Conservation (phyloP, 2,329 filamentous ascomycete species). For the Talaromyces sp. region DNA sequence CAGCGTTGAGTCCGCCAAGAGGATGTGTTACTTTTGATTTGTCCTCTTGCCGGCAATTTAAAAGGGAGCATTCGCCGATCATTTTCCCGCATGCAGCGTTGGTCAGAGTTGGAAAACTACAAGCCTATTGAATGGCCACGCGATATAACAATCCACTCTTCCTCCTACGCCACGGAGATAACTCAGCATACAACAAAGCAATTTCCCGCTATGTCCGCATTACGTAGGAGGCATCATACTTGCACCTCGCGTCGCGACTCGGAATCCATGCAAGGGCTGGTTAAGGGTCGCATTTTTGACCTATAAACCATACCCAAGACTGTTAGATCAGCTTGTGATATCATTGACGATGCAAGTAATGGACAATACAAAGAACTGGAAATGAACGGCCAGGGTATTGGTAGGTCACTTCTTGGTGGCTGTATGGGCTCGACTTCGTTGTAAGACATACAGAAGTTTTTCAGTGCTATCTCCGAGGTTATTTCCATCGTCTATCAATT, state of each 20-base stretch:
- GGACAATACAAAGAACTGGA: not conserved
- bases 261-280: not conserved
- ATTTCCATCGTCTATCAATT: not conserved
- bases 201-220: not conserved
- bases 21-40: not conserved
- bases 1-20: too few species aligned
- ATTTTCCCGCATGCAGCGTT: not conserved
- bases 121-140: not conserved
- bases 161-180: not conserved
- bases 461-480: not conserved
- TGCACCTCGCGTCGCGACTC: not conserved
- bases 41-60: too few species aligned
- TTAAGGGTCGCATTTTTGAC: not conserved
- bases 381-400: not conserved
- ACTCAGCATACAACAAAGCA: not conserved
- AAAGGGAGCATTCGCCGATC: not conserved
- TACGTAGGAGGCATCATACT: not conserved
- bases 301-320: not conserved
- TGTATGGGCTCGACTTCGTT: not conserved
- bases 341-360: not conserved
- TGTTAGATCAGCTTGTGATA: not conserved
- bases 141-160: not conserved
- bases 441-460: not conserved
- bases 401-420: too few species aligned
- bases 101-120: not conserved